Evolutionary conservation across 2,329 filamentous ascomycete species (phyloP).

Genomic region (Pseudocercospora macadamiae): DNA sequence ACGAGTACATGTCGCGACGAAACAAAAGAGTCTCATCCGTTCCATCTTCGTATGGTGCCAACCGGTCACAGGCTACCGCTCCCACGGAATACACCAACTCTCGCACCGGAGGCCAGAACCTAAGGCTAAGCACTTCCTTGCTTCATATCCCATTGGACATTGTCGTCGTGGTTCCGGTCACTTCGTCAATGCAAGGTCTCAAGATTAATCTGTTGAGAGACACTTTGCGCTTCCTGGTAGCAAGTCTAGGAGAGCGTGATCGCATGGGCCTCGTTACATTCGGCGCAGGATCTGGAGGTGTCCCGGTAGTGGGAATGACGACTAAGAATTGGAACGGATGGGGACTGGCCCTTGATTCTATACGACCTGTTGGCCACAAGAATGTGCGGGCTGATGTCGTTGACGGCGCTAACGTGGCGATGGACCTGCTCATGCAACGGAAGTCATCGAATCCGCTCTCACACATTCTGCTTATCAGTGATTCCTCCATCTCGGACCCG

Average conservation of each 20-base stretch:
- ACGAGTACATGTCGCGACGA: conserved; percentile 48
- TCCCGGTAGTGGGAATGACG: conserved; percentile 97
- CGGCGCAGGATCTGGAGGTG: conserved; percentile 88
- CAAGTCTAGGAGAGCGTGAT: conserved; percentile 86
- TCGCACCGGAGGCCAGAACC: conserved; percentile 48
- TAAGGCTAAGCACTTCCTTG: conserved; percentile 52
- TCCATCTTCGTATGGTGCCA: conserved; percentile 78
- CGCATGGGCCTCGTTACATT: conserved; percentile 98
- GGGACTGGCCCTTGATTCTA: conserved; percentile 81
- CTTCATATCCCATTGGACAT: conserved; percentile 92
- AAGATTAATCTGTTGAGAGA: conserved; percentile 95
- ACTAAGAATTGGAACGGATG: conserved; percentile 93
- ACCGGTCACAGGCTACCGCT: conserved; percentile 81
- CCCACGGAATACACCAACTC: conserved; percentile 89
- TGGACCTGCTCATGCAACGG: conserved; percentile 97
- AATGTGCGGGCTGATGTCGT: conserved; percentile 95
- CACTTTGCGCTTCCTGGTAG: conserved; percentile 87
- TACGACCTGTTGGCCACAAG: conserved; percentile 94
- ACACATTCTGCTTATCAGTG: conserved; percentile 94
- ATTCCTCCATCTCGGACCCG: conserved; percentile 89
- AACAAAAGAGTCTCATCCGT: conserved; percentile 76
- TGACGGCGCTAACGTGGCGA: conserved; percentile 94
- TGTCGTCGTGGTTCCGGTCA: conserved; percentile 94
- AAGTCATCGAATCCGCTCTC: conserved; percentile 95
- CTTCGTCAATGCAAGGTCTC: conserved; percentile 98